Conservation (phyloP, 1,139 yeast genomes). For the Hyphopichia khmerensis region DNA sequence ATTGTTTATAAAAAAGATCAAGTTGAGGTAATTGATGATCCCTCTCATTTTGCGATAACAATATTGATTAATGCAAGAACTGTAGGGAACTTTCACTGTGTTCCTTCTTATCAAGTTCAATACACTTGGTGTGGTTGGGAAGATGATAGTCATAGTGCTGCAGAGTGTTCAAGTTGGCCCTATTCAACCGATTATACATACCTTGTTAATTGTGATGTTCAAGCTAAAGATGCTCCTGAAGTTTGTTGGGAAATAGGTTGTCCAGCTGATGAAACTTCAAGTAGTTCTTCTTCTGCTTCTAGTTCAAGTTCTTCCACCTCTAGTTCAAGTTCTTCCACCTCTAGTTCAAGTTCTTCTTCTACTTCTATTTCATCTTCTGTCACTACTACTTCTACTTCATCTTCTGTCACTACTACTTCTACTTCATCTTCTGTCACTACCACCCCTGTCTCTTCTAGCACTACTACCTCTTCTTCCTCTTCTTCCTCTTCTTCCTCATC, state of each 20-base stretch:
- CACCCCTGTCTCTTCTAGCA: too few species aligned
- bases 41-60: not conserved
- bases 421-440: too few species aligned
- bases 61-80: not conserved
- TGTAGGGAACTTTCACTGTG: not conserved
- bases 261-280: not conserved
- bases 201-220: not conserved
- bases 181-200: not conserved
- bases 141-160: slow-evolving; percentile 1
- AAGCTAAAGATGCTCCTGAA: not conserved
- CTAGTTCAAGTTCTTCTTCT: not conserved
- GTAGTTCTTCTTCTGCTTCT: not conserved
- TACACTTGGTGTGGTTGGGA: slow-evolving; percentile 1
- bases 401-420: too few species aligned
- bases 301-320: not conserved
- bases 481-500: too few species aligned
- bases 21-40: not conserved
- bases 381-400: not conserved
- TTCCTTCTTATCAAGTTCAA: not conserved
- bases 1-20: not conserved
- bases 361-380: not conserved
- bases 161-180: not conserved
- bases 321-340: not conserved
- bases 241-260: not conserved
- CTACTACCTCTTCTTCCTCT: too few species aligned